Percentiles rank a stretch among this genome's conserved stretches.
These are phyloP conservation scores for Echinosophora koreensis DNA, from an alignment of 306 rosid species.

Conservation along the genomic window DNA sequence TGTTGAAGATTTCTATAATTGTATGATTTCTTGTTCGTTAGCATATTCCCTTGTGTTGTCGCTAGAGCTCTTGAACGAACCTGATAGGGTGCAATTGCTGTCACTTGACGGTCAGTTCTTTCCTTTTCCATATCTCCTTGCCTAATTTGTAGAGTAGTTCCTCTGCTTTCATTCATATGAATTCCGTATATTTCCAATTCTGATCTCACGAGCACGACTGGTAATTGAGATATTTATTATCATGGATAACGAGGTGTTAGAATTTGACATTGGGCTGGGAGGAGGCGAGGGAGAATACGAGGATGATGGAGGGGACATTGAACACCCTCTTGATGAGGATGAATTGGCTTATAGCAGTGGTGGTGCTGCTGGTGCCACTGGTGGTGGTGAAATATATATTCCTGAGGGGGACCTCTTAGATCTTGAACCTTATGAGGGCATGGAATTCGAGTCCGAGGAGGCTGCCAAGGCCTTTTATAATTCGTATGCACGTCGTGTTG, in stretches of 20 bases:
- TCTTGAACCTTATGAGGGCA: conserved; percentile 93
- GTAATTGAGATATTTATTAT: conserved; percentile 19
- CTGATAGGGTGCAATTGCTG: conserved; percentile 13
- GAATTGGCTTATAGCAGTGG: conserved; percentile 74
- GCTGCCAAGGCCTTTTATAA: conserved; percentile 98
- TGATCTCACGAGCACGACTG: background rate
- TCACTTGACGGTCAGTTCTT: conserved; percentile 36
- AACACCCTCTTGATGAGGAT: conserved; percentile 75
- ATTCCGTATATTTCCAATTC: conserved; percentile 1
- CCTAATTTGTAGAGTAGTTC: conserved; percentile 5
- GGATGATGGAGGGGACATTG: conserved; percentile 72
- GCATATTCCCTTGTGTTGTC: background rate
- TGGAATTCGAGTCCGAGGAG: conserved; percentile 99
- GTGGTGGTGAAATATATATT: conserved; percentile 68
- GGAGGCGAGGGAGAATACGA: conserved; percentile 67
- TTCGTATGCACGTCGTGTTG: conserved; percentile 97
- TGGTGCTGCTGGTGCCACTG: conserved; percentile 48
- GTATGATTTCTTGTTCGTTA: background rate
- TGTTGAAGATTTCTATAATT: background rate
- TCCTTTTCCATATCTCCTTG: background rate
- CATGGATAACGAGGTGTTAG: conserved; percentile 88
- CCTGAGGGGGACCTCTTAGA: conserved; percentile 93
- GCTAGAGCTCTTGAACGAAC: background rate
- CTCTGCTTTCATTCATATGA: conserved; percentile 20
- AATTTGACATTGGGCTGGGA: conserved; percentile 90